Evolutionary conservation across 805 yeast genomes (phyloP).

Genomic region (Candida suzukii): DNA sequence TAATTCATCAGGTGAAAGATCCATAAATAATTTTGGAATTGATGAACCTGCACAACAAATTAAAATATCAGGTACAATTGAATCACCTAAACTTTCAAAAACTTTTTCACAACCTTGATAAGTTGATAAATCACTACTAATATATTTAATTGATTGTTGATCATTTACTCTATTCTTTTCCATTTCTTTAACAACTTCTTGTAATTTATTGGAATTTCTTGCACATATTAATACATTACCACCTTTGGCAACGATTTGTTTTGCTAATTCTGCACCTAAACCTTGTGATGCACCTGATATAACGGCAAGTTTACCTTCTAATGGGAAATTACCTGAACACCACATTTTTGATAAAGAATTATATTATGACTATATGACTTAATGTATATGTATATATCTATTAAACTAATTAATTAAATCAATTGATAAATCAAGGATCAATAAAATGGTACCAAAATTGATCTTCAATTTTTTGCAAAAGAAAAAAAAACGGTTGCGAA

Average conservation of each 20-base stretch:
- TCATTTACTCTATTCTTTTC: conserved; percentile 21
- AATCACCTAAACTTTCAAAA: conserved; percentile 27
- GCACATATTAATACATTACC: conserved; percentile 73
- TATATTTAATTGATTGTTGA: conserved; percentile 31
- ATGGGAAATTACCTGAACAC: conserved; percentile 9
- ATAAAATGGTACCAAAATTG: too few species aligned
- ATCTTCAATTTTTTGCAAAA: too few species aligned
- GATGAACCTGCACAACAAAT: conserved; percentile 88
- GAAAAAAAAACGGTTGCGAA: too few species aligned
- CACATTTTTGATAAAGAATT: too few species aligned
- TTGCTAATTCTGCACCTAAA: conserved; percentile 74
- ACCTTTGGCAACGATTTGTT: conserved; percentile 33
- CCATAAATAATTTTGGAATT: conserved; percentile 69
- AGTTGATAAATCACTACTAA: conserved; percentile 59
- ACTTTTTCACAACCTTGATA: conserved; percentile 42
- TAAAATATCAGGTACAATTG: conserved; percentile 56
- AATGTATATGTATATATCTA: too few species aligned
- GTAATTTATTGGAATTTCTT: conserved; percentile 58
- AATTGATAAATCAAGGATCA: too few species aligned
- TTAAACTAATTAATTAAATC: too few species aligned
- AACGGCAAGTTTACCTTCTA: conserved; percentile 51
- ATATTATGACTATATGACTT: too few species aligned
- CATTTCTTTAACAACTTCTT: conserved; percentile 40
- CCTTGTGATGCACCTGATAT: conserved; percentile 97
- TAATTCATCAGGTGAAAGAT: conserved; percentile 52